These are phyloP conservation scores for Sanguinoderma infundibulare DNA, from an alignment of 1,284 basidiomycete genomes.

Conservation along the genomic window DNA sequence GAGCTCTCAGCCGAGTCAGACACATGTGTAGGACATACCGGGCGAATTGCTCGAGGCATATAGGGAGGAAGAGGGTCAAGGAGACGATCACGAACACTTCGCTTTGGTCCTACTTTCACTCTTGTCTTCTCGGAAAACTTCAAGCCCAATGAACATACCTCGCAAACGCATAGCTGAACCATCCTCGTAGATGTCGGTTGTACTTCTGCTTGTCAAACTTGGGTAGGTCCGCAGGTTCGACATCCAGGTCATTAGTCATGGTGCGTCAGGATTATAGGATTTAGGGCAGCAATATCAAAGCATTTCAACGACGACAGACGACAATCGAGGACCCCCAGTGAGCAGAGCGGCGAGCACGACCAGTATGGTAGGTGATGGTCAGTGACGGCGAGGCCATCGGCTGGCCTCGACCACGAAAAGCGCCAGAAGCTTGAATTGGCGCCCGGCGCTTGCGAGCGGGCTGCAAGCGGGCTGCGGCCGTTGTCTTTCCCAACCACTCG, in stretches of 20 bases:
- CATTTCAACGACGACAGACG: neutral
- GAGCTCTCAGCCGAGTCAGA: neutral
- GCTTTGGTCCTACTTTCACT: constrained; percentile 40
- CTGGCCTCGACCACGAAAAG: neutral
- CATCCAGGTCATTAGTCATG: neutral
- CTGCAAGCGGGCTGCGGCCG: constrained; percentile 9
- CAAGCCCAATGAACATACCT: constrained; percentile 45
- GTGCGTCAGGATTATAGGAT: neutral
- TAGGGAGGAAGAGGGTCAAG: constrained; percentile 79
- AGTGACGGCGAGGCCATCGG: neutral
- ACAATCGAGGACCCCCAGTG: too few relatives aligned
- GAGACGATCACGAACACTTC: constrained; percentile 85
- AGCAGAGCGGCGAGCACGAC: neutral
- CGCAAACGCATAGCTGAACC: constrained; percentile 80
- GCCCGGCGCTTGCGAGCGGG: neutral
- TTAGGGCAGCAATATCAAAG: neutral
- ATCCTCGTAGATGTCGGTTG: constrained; percentile 60
- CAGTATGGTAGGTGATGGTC: neutral
- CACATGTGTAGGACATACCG: constrained; percentile 21
- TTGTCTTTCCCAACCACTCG: neutral
- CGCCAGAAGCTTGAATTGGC: neutral
- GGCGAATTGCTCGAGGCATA: constrained; percentile 84
- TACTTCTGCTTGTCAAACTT: constrained; percentile 27
- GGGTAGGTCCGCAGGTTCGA: constrained; percentile 3
- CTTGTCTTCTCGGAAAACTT: neutral